Evolutionary conservation across 2,329 filamentous ascomycete genomes (phyloP), one percentile per base, ranked within the genome.

Genomic region (Nemania abortiva): DNA sequence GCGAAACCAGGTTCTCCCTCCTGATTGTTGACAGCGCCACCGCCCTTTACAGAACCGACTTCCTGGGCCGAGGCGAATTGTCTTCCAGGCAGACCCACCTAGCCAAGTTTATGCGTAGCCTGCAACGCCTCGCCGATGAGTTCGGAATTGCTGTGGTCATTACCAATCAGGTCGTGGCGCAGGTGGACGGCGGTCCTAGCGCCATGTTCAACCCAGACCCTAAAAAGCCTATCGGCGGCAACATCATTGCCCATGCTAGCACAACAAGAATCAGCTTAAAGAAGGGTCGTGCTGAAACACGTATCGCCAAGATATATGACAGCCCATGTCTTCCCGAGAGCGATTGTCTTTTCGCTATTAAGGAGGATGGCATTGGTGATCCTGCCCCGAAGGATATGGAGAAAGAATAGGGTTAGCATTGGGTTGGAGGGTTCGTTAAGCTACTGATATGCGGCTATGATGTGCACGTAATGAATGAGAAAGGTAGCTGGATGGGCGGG

Each of bases 191-290:
- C 71, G 96, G 96, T 2, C 95, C 95, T 34, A 95, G 92, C 77
- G 91, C 95, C 70, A 99, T 99, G 96, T 99, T 97, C 85, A 99
- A 99, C 75, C 96, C 97, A 0, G 97, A 99, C 77, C 96, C 96
- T 7, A 99, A 99, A 88, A 99, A 99, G 82, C 96, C 96, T 0
- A 98, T 99, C 79, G 96, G 96, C 74, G 96, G 96, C 72, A 98
- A 99, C 81, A 99, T 99, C 74, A 98, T 99, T 79, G 96, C 97
- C 2, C 96, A 99, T 80, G 95, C 96, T 61, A 97, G 94, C 78
- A 99, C 96, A 1, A 99, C 96, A 1, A 88, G 96, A 77, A 87
- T 99, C 75, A 98, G 94, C 77, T 81, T 99, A 79, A 98, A 97
- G 85, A 99, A 99, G 82, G 97, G 96, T 1, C 88, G 96, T 64